A percentile compares a stretch with the other conserved stretches of the same genome.
These are phyloP conservation scores for Candida yuanshanica DNA, from an alignment of 805 yeast genomes.

Conservation along the genomic window DNA sequence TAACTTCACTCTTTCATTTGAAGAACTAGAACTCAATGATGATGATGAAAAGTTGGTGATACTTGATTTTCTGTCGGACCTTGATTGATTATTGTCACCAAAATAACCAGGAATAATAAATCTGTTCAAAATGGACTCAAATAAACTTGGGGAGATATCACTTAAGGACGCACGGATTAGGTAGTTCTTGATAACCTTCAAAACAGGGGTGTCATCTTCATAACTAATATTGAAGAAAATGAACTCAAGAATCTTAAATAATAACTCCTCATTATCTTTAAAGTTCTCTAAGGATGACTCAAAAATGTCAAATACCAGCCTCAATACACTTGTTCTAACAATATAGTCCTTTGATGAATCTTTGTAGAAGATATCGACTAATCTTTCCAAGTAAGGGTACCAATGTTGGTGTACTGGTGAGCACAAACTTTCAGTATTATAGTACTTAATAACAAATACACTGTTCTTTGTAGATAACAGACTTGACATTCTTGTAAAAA, in stretches of 20 bases:
- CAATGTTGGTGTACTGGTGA: slow-evolving; percentile 47
- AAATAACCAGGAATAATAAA: slow-evolving; percentile 21
- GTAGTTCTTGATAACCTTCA: slow-evolving; percentile 26
- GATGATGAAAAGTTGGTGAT: slow-evolving; percentile 17
- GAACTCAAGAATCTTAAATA: slow-evolving; percentile 8
- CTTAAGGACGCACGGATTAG: slow-evolving; percentile 20
- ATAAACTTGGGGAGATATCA: slow-evolving; percentile 7
- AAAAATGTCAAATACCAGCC: slow-evolving; percentile 20
- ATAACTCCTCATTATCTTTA: slow-evolving; percentile 11
- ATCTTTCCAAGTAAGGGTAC: slow-evolving; percentile 38
- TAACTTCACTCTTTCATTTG: background rate
- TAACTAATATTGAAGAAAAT: slow-evolving; percentile 14
- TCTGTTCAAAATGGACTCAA: slow-evolving; percentile 19
- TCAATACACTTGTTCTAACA: slow-evolving; percentile 29
- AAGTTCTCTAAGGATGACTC: slow-evolving; percentile 16
- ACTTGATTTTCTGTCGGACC: slow-evolving; percentile 23
- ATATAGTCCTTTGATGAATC: slow-evolving; percentile 17
- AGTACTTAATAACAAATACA: slow-evolving; percentile 41
- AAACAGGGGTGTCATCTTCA: slow-evolving; percentile 23
- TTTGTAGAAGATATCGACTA: slow-evolving; percentile 42
- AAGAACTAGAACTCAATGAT: background rate
- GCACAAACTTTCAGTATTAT: slow-evolving; percentile 45
- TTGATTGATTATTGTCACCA: background rate
- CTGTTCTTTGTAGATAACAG: slow-evolving; percentile 33
- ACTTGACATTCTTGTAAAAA: slow-evolving; percentile 34